phyloP scores from a whole-genome alignment of 805 yeast species.

The Candida dendrica region DNA sequence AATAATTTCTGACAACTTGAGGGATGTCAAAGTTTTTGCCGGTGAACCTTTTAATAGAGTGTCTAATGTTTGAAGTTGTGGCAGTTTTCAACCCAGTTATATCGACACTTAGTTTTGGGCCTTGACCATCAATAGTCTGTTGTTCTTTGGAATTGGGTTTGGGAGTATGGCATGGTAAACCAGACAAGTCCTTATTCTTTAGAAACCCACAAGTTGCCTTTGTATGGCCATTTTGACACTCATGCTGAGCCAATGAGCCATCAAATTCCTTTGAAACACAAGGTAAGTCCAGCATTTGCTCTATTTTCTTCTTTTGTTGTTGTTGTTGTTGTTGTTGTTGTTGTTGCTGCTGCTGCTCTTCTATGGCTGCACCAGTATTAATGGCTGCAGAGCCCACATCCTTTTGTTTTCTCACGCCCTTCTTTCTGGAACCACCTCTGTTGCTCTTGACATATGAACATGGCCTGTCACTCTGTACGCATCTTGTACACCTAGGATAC shows the following conservation, averaged over 20 bases:
- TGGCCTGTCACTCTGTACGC: constrained; percentile 24
- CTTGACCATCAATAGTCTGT: background rate
- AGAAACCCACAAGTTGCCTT: constrained; percentile 14
- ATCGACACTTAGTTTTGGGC: too few relatives aligned
- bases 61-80: background rate
- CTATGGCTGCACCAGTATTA: background rate
- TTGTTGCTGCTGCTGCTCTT: constrained; percentile 1
- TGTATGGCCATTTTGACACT: constrained; percentile 20
- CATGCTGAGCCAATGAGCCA: background rate
- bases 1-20: constrained; percentile 23
- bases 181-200: constrained; percentile 5
- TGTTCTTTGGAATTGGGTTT: background rate
- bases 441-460: constrained; percentile 45
- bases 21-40: constrained; percentile 15
- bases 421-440: constrained; percentile 47
- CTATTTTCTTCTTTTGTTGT: background rate
- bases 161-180: constrained; percentile 14
- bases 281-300: constrained; percentile 10
- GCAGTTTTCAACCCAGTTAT: background rate
- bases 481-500: constrained; percentile 37
- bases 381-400: background rate
- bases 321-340: constrained; percentile 3
- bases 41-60: background rate
- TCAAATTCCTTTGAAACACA: constrained; percentile 8
- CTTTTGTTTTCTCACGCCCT: constrained; percentile 31